Percentiles rank a stretch among this genome's conserved stretches.
Evolutionary conservation across 1,139 yeast genomes (phyloP).

Genomic region (Hansenula anomala): DNA sequence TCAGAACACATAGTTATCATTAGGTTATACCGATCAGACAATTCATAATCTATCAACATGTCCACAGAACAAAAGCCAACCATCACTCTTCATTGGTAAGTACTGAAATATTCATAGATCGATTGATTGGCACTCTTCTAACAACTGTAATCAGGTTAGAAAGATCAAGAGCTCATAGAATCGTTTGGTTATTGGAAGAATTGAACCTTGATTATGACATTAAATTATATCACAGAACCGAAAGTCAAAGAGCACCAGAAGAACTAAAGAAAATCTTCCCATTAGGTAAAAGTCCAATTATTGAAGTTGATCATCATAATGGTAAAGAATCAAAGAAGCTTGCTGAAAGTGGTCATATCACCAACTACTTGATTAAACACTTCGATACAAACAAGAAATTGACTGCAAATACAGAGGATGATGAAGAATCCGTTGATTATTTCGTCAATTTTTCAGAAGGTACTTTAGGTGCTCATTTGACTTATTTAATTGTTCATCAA

Average conservation of each 20-base stretch:
- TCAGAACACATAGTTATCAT: too few species aligned
- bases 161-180: constrained; percentile 48
- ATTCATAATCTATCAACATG: not conserved
- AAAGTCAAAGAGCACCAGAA: constrained; percentile 29
- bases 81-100: constrained; percentile 8
- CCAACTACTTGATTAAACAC: constrained; percentile 36
- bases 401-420: constrained; percentile 30
- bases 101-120: too few species aligned
- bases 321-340: constrained; percentile 22
- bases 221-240: constrained; percentile 42
- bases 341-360: constrained; percentile 45
- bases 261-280: constrained; percentile 49
- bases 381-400: constrained; percentile 36
- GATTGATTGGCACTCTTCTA: not conserved
- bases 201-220: constrained; percentile 46
- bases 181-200: constrained; percentile 53
- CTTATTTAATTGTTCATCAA: constrained; percentile 37
- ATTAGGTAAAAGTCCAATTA: constrained; percentile 52
- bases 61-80: constrained; percentile 4
- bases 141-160: constrained; percentile 35
- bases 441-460: constrained; percentile 56
- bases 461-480: constrained; percentile 43
- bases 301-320: constrained; percentile 40
- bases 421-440: constrained; percentile 36
- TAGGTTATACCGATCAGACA: too few species aligned